Evolutionary conservation across 352 stramenopile genomes (phyloP), one percentile per base, ranked within the genome.

Genomic region (Phytophthora cryptogea): DNA sequence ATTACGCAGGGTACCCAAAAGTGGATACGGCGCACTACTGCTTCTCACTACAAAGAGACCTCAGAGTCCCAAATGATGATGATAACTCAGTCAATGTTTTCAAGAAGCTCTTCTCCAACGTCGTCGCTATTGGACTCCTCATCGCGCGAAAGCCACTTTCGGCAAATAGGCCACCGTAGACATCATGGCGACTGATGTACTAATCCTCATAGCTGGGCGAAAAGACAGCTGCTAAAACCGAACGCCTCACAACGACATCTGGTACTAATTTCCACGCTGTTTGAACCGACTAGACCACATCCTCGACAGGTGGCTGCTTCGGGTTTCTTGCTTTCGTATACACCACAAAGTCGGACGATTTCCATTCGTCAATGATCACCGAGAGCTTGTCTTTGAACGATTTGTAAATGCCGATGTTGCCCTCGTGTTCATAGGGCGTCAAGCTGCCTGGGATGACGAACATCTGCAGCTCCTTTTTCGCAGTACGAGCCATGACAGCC

Each of bases 401-500:
- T 2, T 23, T 23, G 20, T 23, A 23, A 2, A 23, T 23, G 20
- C 20, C 20, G 20, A 23, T 23, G 20, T 23, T 2, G 20, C 20
- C 20, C 20, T 23, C 20, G 20, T 23, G 20, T 23, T 3, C 20
- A 7, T 54, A 54, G 10, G 46, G 31, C 10, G 31, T 54, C 8
- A 43, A 31, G 10, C 27, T 20, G 2, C 32, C 17, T 14, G 46
- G 31, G 13, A 36, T 16, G 4, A 54, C 32, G n/a, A 54, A 43
- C 46, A 54, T 54, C 5, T 54, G 17, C n/a, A 54, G 11, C 11
- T 36, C 35, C 16, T 50, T 50, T 27, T 39, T 50, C 8, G 7
- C 26, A 14, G 9, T 39, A 14, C 17, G 10, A 0, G 27, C 43
- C 5, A 39, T 50, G 13, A 37, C 43, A 8, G 27, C 28, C 43